phyloP scores from a whole-genome alignment of 2,329 filamentous ascomycete genomes.

The Colletotrichum caudatum region DNA sequence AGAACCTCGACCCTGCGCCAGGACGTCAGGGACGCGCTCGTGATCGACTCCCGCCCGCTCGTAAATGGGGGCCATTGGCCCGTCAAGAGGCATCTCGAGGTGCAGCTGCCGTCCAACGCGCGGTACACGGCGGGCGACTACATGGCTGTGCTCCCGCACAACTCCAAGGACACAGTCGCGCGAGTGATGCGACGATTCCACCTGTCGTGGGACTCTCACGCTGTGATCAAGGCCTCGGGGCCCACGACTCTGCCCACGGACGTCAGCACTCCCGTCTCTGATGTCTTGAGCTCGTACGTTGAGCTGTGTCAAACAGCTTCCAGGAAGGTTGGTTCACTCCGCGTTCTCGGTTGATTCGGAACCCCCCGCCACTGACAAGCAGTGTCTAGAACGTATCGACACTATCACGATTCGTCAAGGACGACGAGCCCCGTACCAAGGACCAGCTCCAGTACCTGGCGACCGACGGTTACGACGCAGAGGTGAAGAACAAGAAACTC shows the following conservation, averaged over 20 bases:
- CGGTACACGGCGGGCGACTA: slow-evolving; percentile 82
- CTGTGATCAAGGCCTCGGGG: slow-evolving; percentile 67
- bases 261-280: slow-evolving; percentile 69
- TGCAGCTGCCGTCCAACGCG: slow-evolving; percentile 74
- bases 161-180: slow-evolving; percentile 71
- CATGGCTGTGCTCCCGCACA: slow-evolving; percentile 78
- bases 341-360: neutral
- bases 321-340: slow-evolving; percentile 63
- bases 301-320: slow-evolving; percentile 80
- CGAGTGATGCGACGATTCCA: slow-evolving; percentile 75
- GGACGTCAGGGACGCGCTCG: slow-evolving; percentile 70
- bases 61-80: slow-evolving; percentile 59
- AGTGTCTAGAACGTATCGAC: slow-evolving; percentile 54
- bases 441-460: slow-evolving; percentile 55
- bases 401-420: slow-evolving; percentile 44
- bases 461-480: slow-evolving; percentile 53
- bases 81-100: slow-evolving; percentile 74
- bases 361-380: slow-evolving; percentile 35
- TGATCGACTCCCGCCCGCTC: slow-evolving; percentile 64
- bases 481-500: slow-evolving; percentile 60
- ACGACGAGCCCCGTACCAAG: slow-evolving; percentile 50
- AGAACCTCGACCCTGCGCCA: slow-evolving; percentile 69
- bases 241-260: slow-evolving; percentile 68
- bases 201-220: slow-evolving; percentile 75
- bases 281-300: slow-evolving; percentile 77